phyloP scores from a whole-genome alignment of 1,284 basidiomycete genomes.

The Irpex lacteus region DNA sequence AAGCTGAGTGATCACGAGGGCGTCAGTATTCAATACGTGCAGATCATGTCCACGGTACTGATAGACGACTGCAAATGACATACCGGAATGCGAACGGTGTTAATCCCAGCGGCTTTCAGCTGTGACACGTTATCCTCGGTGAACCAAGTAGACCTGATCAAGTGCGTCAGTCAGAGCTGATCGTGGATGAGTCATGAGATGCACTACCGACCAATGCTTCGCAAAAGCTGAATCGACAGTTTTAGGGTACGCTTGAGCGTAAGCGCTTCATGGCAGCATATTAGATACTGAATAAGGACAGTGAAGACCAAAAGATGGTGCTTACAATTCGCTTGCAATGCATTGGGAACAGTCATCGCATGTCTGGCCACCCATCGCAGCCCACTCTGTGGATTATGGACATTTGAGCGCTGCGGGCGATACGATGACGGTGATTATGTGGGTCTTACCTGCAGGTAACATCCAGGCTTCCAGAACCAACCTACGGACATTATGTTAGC shows the following conservation, averaged over 20 bases:
- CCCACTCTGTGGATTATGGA: slow-evolving; percentile 45
- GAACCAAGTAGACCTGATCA: slow-evolving; percentile 67
- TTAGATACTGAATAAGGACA: neutral
- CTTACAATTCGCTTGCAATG: slow-evolving; percentile 60
- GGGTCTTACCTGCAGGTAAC: slow-evolving; percentile 50
- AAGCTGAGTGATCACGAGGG: slow-evolving; percentile 39
- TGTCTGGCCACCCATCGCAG: slow-evolving; percentile 58
- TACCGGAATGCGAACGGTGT: slow-evolving; percentile 75
- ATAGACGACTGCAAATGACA: slow-evolving; percentile 20
- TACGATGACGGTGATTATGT: neutral
- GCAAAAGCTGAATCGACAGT: slow-evolving; percentile 59
- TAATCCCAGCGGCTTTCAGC: slow-evolving; percentile 54
- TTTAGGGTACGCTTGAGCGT: slow-evolving; percentile 54
- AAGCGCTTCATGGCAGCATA: slow-evolving; percentile 36
- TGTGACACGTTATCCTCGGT: slow-evolving; percentile 56
- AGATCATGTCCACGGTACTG: neutral
- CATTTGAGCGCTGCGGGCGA: neutral
- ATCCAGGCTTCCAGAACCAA: slow-evolving; percentile 66
- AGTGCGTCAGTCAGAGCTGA: neutral
- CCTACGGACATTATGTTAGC: slow-evolving; percentile 32
- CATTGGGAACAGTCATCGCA: slow-evolving; percentile 54
- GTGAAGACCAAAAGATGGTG: neutral
- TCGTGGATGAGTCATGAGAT: neutral
- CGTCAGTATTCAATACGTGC: neutral
- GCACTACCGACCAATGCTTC: slow-evolving; percentile 53